phyloP scores from a whole-genome alignment of 1,284 basidiomycete genomes.

The Rhodotorula glutinis region DNA sequence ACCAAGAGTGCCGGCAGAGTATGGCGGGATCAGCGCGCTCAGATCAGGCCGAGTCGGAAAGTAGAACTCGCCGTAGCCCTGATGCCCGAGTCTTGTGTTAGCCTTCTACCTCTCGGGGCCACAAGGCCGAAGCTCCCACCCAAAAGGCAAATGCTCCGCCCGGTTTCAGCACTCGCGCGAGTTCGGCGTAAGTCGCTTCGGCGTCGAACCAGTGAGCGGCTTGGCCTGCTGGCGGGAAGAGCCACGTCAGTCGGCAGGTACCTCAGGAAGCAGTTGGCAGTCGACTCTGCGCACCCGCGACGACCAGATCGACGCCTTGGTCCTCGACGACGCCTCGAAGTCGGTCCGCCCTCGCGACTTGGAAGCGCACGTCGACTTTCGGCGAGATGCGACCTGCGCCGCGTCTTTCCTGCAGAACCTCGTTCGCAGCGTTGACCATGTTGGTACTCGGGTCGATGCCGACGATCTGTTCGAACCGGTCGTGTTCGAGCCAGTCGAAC shows the following conservation, averaged over 20 bases:
- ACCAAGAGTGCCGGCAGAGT: constrained; percentile 55
- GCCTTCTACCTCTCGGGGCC: neutral
- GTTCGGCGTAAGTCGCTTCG: constrained; percentile 65
- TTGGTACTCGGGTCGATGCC: constrained; percentile 69
- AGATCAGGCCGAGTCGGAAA: constrained; percentile 61
- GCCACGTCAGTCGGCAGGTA: neutral
- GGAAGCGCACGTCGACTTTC: constrained; percentile 46
- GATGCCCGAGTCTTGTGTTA: neutral
- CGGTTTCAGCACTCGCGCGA: constrained; percentile 61
- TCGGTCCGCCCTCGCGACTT: constrained; percentile 50
- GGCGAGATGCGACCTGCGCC: constrained; percentile 29
- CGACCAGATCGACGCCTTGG: constrained; percentile 66
- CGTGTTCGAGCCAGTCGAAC: constrained; percentile 15
- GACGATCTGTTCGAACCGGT: constrained; percentile 59
- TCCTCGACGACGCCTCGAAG: constrained; percentile 59
- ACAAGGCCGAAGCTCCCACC: constrained; percentile 54
- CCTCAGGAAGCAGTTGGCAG: no score
- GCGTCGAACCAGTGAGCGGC: constrained; percentile 86
- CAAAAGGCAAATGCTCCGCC: constrained; percentile 73
- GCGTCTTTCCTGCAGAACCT: constrained; percentile 42
- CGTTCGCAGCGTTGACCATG: constrained; percentile 67
- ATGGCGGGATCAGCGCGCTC: constrained; percentile 60
- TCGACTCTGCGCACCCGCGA: constrained; percentile 58
- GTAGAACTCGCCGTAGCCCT: constrained; percentile 77
- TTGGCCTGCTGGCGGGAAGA: constrained; percentile 57